phyloP scores from a whole-genome alignment of 208 protist species.

The Plasmodiophora brassicae region DNA sequence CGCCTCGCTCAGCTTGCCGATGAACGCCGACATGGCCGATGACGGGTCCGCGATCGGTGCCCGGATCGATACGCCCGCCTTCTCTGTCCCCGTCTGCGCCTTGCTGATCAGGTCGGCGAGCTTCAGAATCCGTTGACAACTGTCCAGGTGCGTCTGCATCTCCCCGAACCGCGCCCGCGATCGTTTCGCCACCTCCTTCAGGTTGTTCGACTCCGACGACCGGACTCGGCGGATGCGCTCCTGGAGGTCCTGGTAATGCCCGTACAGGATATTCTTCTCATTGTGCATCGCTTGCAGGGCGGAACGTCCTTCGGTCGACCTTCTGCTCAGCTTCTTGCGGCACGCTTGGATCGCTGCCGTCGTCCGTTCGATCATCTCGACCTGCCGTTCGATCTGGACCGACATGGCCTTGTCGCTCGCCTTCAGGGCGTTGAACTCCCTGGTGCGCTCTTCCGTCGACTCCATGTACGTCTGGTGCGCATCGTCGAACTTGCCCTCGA shows the following conservation, averaged over 20 bases:
- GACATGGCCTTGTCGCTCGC: background rate
- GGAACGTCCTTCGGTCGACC: background rate
- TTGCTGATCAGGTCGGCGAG: background rate
- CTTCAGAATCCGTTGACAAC: background rate
- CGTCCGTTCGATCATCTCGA: background rate
- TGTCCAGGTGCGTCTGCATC: background rate
- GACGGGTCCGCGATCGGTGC: background rate
- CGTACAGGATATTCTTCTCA: background rate
- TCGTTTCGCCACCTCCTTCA: background rate
- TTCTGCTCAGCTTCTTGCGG: background rate
- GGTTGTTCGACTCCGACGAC: background rate
- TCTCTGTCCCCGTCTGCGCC: background rate
- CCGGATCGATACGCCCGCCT: background rate
- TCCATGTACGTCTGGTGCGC: background rate
- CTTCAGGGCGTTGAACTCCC: conserved; percentile 11
- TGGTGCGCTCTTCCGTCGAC: background rate
- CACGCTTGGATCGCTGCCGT: background rate
- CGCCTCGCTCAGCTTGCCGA: background rate
- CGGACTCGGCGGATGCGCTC: background rate
- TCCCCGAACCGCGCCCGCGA: background rate
- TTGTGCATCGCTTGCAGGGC: background rate
- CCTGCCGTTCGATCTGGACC: background rate
- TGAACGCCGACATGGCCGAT: background rate
- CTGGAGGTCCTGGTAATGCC: background rate
- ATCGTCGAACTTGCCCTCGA: background rate